Base-by-base conservation (phyloP, 345 rosid species). In the Arabidopsis arenosa region DNA sequence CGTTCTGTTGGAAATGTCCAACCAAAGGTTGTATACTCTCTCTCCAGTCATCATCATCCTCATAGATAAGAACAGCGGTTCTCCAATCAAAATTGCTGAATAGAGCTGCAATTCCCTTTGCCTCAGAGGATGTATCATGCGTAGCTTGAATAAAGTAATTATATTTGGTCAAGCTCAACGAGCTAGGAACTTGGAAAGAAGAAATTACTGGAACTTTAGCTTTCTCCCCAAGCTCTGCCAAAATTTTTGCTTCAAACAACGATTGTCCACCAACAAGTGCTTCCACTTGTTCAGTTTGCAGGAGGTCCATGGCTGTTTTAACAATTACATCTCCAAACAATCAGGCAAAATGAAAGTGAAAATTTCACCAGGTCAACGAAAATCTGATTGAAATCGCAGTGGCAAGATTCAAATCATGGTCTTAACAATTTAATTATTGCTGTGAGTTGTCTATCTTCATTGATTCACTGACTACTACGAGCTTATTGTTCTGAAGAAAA, bases 191-290 rank as follows among this genome's bases (percentile, higher is more conserved):
- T 40, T 66, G 67, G 33, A 79, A 67, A 30, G 70, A 67, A 61
- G 72, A 79, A 47, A 79, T 23, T 39, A 79, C 32, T 1, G 80
- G 83, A 48, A 80, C 68, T 75, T 54, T 75, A 36, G 70, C 30
- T 44, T 67, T 71, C 35, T 72, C 66, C 35, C 70, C 83, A 14
- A 70, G 71, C 39, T 61, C 75, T 28, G 75, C 68, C 68, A 72
- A 61, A 14, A 14, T 0, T 4, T 37, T 49, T 72, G 68, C 75
- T 72, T 72, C 75, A 5, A 58, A 9, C 37, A 62, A 72, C 3
- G 75, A 77, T 8, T 63, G 72, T 35, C 66, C 72, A 15, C 56
- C 64, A 45, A 70, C n/a, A 10, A 62, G 72, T 30, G 54, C 64
- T 65, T 72, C 49, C 7, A 59, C 63, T 51, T 51, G 15, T 15